These are phyloP conservation scores for Salix purpurea DNA, from an alignment of 345 rosid species.

Conservation along the genomic window DNA sequence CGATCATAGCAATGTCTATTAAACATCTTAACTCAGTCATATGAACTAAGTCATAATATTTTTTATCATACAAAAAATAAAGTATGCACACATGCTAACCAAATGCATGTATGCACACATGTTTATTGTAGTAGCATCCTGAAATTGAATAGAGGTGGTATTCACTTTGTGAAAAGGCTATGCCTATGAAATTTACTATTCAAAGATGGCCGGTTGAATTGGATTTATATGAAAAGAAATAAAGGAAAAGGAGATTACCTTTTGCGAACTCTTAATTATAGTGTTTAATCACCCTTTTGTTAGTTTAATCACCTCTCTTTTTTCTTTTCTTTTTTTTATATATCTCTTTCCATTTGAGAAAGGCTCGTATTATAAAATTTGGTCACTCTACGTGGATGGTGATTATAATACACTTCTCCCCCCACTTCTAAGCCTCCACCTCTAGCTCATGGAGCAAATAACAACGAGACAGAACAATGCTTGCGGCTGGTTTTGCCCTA, in stretches of 20 bases:
- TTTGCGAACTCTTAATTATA: neutral
- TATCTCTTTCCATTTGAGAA: neutral
- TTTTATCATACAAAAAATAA: no score
- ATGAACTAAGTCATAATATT: no score
- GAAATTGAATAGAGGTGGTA: neutral
- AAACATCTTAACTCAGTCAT: no score
- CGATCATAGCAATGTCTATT: no score
- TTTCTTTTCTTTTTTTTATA: no score
- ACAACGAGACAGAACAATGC: neutral
- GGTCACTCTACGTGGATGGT: neutral
- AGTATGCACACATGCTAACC: no score
- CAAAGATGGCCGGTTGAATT: constrained; percentile 1
- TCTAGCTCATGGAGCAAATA: neutral
- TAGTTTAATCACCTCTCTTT: neutral
- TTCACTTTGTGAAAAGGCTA: constrained; percentile 9
- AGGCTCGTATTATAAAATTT: neutral
- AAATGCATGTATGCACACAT: neutral
- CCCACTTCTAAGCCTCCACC: constrained; percentile 11
- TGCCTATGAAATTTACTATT: neutral
- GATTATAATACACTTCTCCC: neutral
- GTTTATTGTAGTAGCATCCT: neutral
- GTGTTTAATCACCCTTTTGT: neutral
- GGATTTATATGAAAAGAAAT: constrained; percentile 5
- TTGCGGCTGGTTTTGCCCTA: constrained; percentile 14
- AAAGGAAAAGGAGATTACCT: constrained; percentile 2